phyloP scores from a whole-genome alignment of 192 early-diverging fungal genomes.

The Gamsiella multidivaricata region DNA sequence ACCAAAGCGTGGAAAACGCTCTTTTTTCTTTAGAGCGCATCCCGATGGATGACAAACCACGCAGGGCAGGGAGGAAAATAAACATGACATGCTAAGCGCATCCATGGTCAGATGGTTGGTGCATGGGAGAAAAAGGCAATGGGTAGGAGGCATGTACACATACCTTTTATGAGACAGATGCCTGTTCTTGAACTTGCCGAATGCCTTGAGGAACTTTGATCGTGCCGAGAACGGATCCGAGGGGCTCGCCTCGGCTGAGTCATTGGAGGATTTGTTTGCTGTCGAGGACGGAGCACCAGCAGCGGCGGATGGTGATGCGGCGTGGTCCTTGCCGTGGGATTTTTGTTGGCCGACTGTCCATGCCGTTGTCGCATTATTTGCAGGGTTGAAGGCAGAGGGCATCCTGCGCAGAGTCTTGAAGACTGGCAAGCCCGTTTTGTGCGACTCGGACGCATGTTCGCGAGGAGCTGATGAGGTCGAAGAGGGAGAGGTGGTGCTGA shows the following conservation, averaged over 20 bases:
- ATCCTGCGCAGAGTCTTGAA: slow-evolving; percentile 2
- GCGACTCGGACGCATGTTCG: neutral
- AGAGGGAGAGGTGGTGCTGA: neutral
- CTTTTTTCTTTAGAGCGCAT: neutral
- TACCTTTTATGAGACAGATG: slow-evolving; percentile 33
- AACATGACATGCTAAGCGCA: neutral
- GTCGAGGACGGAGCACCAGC: neutral
- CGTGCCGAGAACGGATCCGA: slow-evolving; percentile 13
- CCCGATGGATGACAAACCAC: slow-evolving; percentile 4
- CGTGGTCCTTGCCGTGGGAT: neutral
- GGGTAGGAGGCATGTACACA: neutral
- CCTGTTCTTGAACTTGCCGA: slow-evolving; percentile 33
- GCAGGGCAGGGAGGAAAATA: slow-evolving; percentile 5
- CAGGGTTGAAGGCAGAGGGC: neutral
- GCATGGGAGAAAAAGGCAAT: neutral
- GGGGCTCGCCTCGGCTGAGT: neutral
- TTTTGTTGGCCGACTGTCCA: slow-evolving; percentile 29
- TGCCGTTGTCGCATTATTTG: slow-evolving; percentile 6
- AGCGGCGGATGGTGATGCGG: neutral
- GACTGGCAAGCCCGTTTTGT: neutral
- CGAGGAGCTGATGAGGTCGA: neutral
- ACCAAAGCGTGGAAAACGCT: slow-evolving; percentile 15
- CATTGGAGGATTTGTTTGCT: neutral
- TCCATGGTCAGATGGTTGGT: slow-evolving; percentile 1
- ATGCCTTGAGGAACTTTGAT: slow-evolving; percentile 34